Evolutionary conservation across 2,329 filamentous ascomycete genomes (phyloP), one percentile per base, ranked within the genome.

Genomic region (Ceratocystis harringtonii): DNA sequence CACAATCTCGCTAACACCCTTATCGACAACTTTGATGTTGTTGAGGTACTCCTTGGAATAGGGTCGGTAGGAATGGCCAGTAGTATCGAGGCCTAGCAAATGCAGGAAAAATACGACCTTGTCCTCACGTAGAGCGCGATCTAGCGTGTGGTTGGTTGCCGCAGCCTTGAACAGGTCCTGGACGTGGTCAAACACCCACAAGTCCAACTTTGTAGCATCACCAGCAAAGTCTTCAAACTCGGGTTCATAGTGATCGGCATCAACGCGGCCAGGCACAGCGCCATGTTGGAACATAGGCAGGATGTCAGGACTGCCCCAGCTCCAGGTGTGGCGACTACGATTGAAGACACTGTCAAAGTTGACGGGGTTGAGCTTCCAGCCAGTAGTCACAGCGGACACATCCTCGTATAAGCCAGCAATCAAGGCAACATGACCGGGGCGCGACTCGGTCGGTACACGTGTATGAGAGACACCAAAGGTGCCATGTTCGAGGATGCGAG

Each of bases 291-390:
- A 99, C 94, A 99, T 99, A 65, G 89, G 89, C 69, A 99, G 77
- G 71, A 99, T 99, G 75, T 99, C 94, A 1, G 94, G 94, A 72
- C 92, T 96, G 1, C 94, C 94, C 94, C 94, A 99, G 75, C 92
- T 96, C 94, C 94, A 99, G 6, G 95, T 99, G 76, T 99, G 95
- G 58, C 87, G 81, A 73, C 92, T 97, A 68, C 90, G 85, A 74
- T 99, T 99, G 82, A 99, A 99, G 10, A 99, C 91, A 72, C 92
- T 97, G 77, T 99, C 94, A 72, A 99, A 99, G 73, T 97, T 89
- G 72, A 99, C 94, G 0, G 94, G 94, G 73, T 99, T 99, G 70
- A 96, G 78, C 77, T 99, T 97, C 94, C 94, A 99, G 17, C 94
- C 94, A 0, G 95, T 99, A 36, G 89, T 95, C 22, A 99, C 94